Conservation (phyloP, 139 green algal genomes). For the Haematococcus lacustris region DNA sequence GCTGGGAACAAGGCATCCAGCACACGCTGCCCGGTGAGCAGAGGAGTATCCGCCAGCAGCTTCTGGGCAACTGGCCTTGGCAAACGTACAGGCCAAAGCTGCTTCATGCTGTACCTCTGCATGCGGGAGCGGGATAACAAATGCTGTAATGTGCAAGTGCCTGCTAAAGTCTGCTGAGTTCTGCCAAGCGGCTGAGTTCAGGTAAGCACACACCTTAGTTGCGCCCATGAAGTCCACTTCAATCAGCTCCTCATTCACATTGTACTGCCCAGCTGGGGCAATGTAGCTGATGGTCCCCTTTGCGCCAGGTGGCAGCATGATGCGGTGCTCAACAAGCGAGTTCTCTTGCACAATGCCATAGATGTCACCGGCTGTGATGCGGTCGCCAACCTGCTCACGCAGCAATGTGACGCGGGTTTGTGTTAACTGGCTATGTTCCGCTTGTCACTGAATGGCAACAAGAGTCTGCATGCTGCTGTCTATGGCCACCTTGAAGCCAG, state of each 20-base stretch:
- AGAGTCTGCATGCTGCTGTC: too few species aligned
- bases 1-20: constrained; percentile 96
- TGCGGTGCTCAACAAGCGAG: constrained; percentile 82
- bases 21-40: constrained; percentile 96
- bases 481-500: constrained; percentile 81
- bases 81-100: constrained; percentile 93
- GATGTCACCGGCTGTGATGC: constrained; percentile 91
- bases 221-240: constrained; percentile 94
- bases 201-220: constrained; percentile 79
- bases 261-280: constrained; percentile 86
- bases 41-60: constrained; percentile 90
- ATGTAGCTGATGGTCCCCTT: constrained; percentile 87
- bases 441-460: too few species aligned
- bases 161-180: too few species aligned
- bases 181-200: too few species aligned
- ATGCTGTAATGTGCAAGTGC: too few species aligned
- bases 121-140: not conserved
- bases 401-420: too few species aligned
- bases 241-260: constrained; percentile 84
- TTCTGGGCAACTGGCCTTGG: constrained; percentile 91
- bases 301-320: constrained; percentile 86
- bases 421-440: too few species aligned
- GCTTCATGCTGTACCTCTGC: constrained; percentile 91
- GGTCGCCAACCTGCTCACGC: constrained; percentile 76
- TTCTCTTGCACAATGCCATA: constrained; percentile 94